A percentile compares a stretch with the other conserved stretches of the same genome.
phyloP scores from a whole-genome alignment of 352 stramenopile genomes.

The Hyaloperonospora arabidopsidis region DNA sequence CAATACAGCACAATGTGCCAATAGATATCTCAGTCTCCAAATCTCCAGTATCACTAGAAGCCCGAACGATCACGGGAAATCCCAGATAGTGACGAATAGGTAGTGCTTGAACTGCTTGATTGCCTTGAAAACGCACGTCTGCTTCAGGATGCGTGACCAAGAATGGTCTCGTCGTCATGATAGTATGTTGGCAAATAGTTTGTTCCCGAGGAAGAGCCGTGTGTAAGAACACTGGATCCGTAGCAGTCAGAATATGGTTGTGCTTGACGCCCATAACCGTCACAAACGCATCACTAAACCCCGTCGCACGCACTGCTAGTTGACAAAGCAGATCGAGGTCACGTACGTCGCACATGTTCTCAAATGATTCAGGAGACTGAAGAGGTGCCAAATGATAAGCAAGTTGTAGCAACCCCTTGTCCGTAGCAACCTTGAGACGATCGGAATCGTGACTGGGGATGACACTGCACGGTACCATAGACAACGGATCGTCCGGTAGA shows the following conservation, averaged over 20 bases:
- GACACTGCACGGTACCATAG: constrained; percentile 18
- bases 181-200: constrained; percentile 32
- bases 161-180: constrained; percentile 28
- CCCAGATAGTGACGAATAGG: constrained; percentile 32
- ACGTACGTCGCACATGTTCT: constrained; percentile 14
- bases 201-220: constrained; percentile 24
- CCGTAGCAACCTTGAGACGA: constrained; percentile 17
- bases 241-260: constrained; percentile 28
- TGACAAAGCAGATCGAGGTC: constrained; percentile 30
- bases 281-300: constrained; percentile 24
- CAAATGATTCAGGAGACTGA: constrained; percentile 7
- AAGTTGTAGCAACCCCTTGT: constrained; percentile 30
- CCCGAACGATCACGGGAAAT: constrained; percentile 25
- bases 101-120: constrained; percentile 9
- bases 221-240: constrained; percentile 18
- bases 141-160: constrained; percentile 24
- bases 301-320: constrained; percentile 21
- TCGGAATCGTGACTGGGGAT: constrained; percentile 26
- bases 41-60: not conserved
- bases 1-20: constrained; percentile 34
- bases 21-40: constrained; percentile 23
- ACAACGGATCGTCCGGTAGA: constrained; percentile 17
- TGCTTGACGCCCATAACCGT: constrained; percentile 28
- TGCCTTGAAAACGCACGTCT: constrained; percentile 34
- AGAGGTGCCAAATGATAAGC: constrained; percentile 22